These are phyloP conservation scores for Talaromyces sp. DNA, from an alignment of 2,329 filamentous ascomycete genomes.

Conservation along the genomic window DNA sequence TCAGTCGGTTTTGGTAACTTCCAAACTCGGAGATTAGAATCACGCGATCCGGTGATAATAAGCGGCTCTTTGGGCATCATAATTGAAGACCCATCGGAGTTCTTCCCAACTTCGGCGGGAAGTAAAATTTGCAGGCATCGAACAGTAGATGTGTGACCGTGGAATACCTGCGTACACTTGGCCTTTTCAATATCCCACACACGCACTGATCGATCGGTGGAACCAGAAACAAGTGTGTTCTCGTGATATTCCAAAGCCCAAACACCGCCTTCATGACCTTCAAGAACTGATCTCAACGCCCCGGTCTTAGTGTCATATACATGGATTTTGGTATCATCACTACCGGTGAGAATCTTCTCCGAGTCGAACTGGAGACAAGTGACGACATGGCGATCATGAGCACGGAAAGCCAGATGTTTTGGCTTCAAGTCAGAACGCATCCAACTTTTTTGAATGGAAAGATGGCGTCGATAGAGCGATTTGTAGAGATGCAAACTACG, in stretches of 20 bases:
- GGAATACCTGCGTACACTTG: constrained; percentile 89
- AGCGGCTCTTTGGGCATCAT: constrained; percentile 93
- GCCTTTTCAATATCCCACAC: constrained; percentile 98
- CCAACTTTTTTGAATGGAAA: constrained; percentile 89
- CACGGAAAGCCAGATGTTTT: constrained; percentile 90
- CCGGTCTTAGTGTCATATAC: constrained; percentile 97
- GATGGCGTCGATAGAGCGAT: constrained; percentile 87
- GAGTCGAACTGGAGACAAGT: constrained; percentile 97
- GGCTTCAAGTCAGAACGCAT: constrained; percentile 79
- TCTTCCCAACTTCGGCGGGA: constrained; percentile 72
- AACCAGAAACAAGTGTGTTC: constrained; percentile 91
- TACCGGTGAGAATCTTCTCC: constrained; percentile 96
- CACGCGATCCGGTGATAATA: constrained; percentile 94
- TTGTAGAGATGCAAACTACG: constrained; percentile 91
- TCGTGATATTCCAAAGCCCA: constrained; percentile 97
- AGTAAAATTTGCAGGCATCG: constrained; percentile 92
- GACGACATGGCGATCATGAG: constrained; percentile 92
- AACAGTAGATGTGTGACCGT: constrained; percentile 95
- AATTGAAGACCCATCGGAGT: constrained; percentile 67
- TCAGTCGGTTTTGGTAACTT: constrained; percentile 79
- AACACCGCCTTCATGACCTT: constrained; percentile 93
- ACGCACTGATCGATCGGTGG: constrained; percentile 94
- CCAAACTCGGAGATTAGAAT: constrained; percentile 93
- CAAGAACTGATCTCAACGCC: constrained; percentile 73
- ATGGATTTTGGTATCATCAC: constrained; percentile 95